Evolutionary conservation across 73 alveolate species (phyloP).

Genomic region (Paramecium tetraurelia): DNA sequence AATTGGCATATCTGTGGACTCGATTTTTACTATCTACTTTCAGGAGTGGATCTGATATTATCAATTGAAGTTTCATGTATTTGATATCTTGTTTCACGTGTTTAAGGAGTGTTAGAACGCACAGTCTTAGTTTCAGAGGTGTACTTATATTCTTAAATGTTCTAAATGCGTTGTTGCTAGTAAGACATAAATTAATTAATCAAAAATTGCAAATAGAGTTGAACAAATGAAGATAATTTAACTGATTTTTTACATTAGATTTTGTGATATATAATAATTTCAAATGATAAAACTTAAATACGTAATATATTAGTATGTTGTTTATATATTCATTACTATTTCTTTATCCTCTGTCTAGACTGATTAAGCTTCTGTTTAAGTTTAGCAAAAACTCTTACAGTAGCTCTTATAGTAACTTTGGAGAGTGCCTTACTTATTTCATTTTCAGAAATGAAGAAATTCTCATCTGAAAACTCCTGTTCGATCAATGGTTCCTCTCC

Average conservation of each 20-base stretch:
- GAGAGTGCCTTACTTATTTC: background rate
- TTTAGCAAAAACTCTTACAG: constrained; percentile 45
- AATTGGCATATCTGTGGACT: background rate
- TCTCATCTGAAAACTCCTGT: background rate
- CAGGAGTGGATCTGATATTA: background rate
- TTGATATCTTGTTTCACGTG: background rate
- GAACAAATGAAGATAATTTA: background rate
- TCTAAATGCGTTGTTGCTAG: background rate
- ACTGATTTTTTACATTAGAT: background rate
- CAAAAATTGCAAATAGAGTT: background rate
- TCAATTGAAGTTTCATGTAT: background rate
- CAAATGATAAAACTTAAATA: background rate
- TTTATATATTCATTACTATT: background rate
- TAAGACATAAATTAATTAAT: background rate
- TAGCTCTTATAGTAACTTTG: constrained; percentile 8
- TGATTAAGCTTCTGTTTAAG: background rate
- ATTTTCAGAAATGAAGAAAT: constrained; percentile 34
- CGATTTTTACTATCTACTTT: background rate
- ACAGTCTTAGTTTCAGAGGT: background rate
- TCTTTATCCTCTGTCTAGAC: background rate
- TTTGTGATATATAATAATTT: background rate
- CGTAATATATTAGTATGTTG: background rate
- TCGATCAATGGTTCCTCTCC: constrained; percentile 9
- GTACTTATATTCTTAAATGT: background rate
- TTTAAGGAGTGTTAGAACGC: background rate